Base-by-base conservation (phyloP, 1,284 basidiomycete genomes). In the Heliocybe sulcata region DNA sequence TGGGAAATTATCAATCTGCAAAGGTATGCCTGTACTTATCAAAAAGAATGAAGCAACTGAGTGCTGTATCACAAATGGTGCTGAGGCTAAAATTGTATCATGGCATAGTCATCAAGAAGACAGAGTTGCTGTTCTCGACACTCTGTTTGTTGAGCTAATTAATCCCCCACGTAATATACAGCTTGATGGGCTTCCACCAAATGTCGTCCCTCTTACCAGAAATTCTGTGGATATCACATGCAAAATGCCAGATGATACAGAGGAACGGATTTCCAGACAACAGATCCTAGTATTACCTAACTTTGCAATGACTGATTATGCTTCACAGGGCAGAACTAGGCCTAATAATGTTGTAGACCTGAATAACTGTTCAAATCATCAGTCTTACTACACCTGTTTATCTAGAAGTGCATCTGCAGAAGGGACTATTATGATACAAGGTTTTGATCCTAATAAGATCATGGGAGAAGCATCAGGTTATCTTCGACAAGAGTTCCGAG, bases 261-360 rank as follows among this genome's bases (percentile, higher is more conserved):
- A 9, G 1, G 33, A 69, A 2, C 27, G 26, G 6, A 60, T 75
- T 11, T 52, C 45, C 0, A 47, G 69, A 12, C 53, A 59, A 1
- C 74, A 76, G 57, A 67, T 75, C 0, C 55, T 64, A 14, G 58
- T 74, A 0, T 33, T 74, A 0, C 67, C 67, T 0, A 73, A 75
- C 54, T 76, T 75, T 67, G 64, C 69, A 2, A 75, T 75, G 67
- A 74, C 73, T 12, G 72, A 74, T 55, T 74, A 68, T 64, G 58
- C 61, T 1, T 70, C 69, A 0, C 73, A 76, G 60, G 74, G 73
- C 2, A 69, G 72, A 54, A 71, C 70, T 1, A 48, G 70, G 20
- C 19, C 29, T 1, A 52, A 55, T 6, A 75, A 74, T 64, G 58
- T 66, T 4, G 66, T 71, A 19, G 65, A 75, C 57, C 45, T 75